These are phyloP conservation scores for Cicer pinnatifidum DNA, from an alignment of 306 rosid genomes.

Conservation along the genomic window DNA sequence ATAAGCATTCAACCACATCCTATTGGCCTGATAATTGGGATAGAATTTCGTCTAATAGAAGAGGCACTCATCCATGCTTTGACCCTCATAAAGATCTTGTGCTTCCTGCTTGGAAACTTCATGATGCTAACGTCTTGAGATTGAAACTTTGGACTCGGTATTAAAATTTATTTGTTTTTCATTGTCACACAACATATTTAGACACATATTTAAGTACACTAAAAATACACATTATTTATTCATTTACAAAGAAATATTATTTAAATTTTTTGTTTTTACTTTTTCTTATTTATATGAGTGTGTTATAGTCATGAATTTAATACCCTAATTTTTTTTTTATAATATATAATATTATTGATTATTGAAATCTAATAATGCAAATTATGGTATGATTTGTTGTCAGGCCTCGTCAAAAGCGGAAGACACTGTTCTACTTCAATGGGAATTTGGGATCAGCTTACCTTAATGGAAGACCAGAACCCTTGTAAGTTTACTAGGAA, in stretches of 20 bases:
- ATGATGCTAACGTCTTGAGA: constrained; percentile 59
- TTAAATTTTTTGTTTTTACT: neutral
- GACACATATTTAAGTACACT: too few relatives aligned
- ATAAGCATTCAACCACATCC: constrained; percentile 91
- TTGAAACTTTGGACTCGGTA: constrained; percentile 82
- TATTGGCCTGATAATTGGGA: constrained; percentile 96
- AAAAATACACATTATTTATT: too few relatives aligned
- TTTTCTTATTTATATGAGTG: neutral
- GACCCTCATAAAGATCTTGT: constrained; percentile 96
- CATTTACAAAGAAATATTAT: too few relatives aligned
- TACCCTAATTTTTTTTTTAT: too few relatives aligned
- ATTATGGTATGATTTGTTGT: constrained; percentile 42
- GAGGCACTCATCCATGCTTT: constrained; percentile 92
- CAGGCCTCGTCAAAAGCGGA: constrained; percentile 77
- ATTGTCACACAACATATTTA: neutral
- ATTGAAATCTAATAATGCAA: constrained; percentile 28
- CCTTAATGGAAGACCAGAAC: constrained; percentile 69
- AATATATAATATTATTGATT: too few relatives aligned
- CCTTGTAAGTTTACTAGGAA: constrained; percentile 60
- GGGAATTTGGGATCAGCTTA: constrained; percentile 92
- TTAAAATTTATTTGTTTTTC: constrained; percentile 35
- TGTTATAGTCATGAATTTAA: neutral
- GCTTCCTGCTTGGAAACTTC: constrained; percentile 97
- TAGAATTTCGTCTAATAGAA: constrained; percentile 58
- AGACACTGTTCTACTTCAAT: constrained; percentile 80